A percentile compares a stretch with the other conserved stretches of the same genome.
Evolutionary conservation across 768 basidiomycete species (phyloP).

Genomic region (Coprinopsis cinerea): DNA sequence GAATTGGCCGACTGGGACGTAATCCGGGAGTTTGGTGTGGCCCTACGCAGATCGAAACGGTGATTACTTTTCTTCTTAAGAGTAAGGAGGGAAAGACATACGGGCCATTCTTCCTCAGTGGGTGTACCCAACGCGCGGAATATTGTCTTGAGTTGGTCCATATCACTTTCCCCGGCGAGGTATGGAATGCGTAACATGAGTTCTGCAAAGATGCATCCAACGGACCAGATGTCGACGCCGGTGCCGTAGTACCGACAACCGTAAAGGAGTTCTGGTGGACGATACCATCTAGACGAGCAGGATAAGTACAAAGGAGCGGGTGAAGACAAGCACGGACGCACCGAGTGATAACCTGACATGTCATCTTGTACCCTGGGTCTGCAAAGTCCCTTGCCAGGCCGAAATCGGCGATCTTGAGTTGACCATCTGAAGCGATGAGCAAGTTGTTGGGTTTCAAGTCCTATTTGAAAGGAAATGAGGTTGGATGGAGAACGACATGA

Average conservation of each 20-base stretch:
- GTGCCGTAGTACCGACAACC: slow-evolving; percentile 88
- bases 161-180: slow-evolving; percentile 90
- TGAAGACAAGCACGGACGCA: slow-evolving; percentile 27
- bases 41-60: slow-evolving; percentile 45
- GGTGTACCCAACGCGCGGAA: slow-evolving; percentile 95
- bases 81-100: slow-evolving; percentile 28
- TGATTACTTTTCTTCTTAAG: neutral
- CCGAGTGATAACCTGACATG: slow-evolving; percentile 97
- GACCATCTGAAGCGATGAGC: slow-evolving; percentile 84
- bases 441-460: slow-evolving; percentile 99
- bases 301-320: slow-evolving; percentile 6
- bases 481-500: neutral
- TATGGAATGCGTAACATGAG: slow-evolving; percentile 95
- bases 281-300: slow-evolving; percentile 77
- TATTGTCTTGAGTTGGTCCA: slow-evolving; percentile 93
- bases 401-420: slow-evolving; percentile 97
- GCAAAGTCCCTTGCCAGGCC: slow-evolving; percentile 96
- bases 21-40: slow-evolving; percentile 86
- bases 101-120: slow-evolving; percentile 96
- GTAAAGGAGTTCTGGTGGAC: slow-evolving; percentile 91
- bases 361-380: slow-evolving; percentile 95
- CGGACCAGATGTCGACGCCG: slow-evolving; percentile 94
- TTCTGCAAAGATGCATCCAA: slow-evolving; percentile 97
- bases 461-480: slow-evolving; percentile 36
- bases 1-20: slow-evolving; percentile 80